Evolutionary conservation across 345 rosid species (phyloP).

Genomic region (Arabidopsis thaliana): DNA sequence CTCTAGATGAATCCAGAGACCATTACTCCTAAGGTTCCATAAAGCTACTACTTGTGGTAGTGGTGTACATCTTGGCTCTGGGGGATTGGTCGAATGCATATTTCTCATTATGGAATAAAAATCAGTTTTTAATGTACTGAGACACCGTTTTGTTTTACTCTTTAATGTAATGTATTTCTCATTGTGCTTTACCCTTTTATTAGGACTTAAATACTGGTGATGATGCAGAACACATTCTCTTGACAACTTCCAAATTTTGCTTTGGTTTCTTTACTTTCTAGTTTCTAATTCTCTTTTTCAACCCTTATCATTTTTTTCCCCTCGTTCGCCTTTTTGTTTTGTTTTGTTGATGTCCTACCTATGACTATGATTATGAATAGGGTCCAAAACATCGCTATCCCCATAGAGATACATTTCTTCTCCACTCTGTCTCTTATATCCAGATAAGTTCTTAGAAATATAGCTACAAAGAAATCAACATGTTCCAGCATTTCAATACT

Average conservation of each 20-base stretch:
- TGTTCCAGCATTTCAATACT: neutral
- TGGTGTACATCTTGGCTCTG: too few relatives aligned
- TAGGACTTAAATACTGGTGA: neutral
- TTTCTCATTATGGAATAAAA: too few relatives aligned
- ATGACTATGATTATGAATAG: neutral
- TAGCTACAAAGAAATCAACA: neutral
- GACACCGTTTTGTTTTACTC: too few relatives aligned
- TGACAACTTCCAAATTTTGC: neutral
- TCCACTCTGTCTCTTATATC: neutral
- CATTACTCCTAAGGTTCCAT: too few relatives aligned
- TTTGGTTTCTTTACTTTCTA: neutral
- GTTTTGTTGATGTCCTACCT: neutral
- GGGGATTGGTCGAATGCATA: too few relatives aligned
- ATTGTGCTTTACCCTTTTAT: conserved; percentile 45
- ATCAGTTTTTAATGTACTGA: too few relatives aligned
- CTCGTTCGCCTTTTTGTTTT: neutral
- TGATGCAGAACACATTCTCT: neutral
- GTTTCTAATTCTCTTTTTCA: neutral
- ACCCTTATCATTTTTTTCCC: neutral
- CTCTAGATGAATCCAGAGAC: too few relatives aligned
- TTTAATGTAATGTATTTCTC: too few relatives aligned
- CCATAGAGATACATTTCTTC: neutral
- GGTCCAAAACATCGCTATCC: neutral
- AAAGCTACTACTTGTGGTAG: too few relatives aligned
- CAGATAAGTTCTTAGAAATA: neutral